Evolutionary conservation across 1,284 basidiomycete genomes (phyloP).

Genomic region (Quambalaria eucalypti): DNA sequence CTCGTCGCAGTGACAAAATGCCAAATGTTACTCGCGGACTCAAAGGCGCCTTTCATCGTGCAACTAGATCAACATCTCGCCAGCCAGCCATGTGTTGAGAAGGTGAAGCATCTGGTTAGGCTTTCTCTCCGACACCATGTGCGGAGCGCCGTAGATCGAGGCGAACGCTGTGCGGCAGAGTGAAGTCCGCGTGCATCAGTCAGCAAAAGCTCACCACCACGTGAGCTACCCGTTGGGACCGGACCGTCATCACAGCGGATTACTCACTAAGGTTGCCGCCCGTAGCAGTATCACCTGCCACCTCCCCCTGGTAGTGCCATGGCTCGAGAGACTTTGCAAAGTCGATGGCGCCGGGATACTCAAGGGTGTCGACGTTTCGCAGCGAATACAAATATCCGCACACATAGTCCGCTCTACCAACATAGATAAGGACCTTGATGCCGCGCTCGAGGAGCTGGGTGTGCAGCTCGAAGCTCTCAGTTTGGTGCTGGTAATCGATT

Average conservation of each 20-base stretch:
- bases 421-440: conserved; percentile 63
- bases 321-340: conserved; percentile 7
- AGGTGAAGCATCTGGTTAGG: conserved; percentile 27
- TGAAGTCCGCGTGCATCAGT: conserved; percentile 11
- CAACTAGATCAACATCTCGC: too few relatives aligned
- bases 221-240: conserved; percentile 16
- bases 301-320: conserved; percentile 15
- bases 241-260: too few relatives aligned
- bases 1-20: too few relatives aligned
- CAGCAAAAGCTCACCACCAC: conserved; percentile 18
- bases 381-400: conserved; percentile 36
- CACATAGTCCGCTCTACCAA: conserved; percentile 51
- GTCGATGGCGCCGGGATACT: conserved; percentile 11
- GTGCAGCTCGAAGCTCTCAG: conserved; percentile 54
- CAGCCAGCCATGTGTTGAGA: conserved; percentile 39
- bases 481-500: not conserved
- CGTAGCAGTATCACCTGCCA: not conserved
- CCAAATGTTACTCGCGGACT: too few relatives aligned
- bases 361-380: conserved; percentile 19
- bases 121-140: conserved; percentile 22
- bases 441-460: conserved; percentile 67
- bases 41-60: too few relatives aligned
- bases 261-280: not conserved
- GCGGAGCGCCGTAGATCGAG: conserved; percentile 28
- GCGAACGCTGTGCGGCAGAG: conserved; percentile 19